Base-by-base conservation (phyloP, 805 yeast genomes). In the Sugiyamaella chiloensis region DNA sequence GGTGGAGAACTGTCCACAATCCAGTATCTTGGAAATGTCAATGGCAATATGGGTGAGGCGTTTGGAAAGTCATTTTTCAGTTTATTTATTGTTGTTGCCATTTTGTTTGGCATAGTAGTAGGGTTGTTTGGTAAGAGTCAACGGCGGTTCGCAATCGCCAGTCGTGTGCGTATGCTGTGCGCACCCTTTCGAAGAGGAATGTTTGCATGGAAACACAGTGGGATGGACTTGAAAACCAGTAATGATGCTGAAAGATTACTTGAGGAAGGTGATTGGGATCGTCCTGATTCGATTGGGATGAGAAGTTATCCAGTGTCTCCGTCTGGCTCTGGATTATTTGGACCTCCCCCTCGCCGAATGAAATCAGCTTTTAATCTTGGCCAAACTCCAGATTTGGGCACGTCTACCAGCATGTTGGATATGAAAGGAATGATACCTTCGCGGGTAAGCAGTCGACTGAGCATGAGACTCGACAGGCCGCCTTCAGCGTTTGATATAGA, bases 1-100 rank as follows among this genome's bases (percentile, higher is more conserved):
- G 66, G 64, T 1, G 66, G 65, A 20, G 65, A 59, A 40, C 42
- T 51, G 6, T 42, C 45, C 24, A 34, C 37, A 5, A 34, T 34
- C 16, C 37, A 12, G 7, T 26, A 26, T 26, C 19, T 34, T 16
- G 37, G 7, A 5, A 37, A 37, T 11, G 37, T 29, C 2, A 24
- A 32, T 7, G 27, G 32, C 32, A 5, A 20, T 20, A 8, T 21
- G 6, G 21, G 32, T 5, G 19, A 26, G 12, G 23, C 17, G 12
- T 5, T 40, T 26, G 42, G 32, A 23, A 17, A 32, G 7, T 40
- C 29, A 9, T 8, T 26, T 11, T 16, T 34, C 21, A 16, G 21
- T 12, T 19, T 26, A 5, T 24, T 40, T 12, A 20, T 26, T 14
- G 14, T 40, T 23, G 32, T 50, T 7, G 55, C 58, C 5, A 14